phyloP scores from a whole-genome alignment of 257 asterid genomes.

The Nyctanthes arbortristis region DNA sequence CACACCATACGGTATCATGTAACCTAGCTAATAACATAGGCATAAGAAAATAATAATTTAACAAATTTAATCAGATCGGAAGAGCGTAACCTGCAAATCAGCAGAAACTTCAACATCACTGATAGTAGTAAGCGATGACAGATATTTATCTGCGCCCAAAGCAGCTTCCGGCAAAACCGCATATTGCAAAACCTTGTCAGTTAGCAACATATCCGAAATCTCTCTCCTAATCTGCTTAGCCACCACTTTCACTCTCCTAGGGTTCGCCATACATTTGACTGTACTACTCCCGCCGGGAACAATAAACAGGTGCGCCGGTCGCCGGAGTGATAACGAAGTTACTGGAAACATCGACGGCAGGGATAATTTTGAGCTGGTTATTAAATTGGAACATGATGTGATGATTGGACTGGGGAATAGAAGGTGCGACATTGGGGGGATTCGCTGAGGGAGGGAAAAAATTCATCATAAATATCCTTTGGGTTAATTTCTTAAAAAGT shows the following conservation, averaged over 20 bases:
- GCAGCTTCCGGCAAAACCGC: slow-evolving; percentile 98
- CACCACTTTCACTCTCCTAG: slow-evolving; percentile 96
- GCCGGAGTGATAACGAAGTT: slow-evolving; percentile 24
- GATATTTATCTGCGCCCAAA: slow-evolving; percentile 91
- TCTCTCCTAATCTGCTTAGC: slow-evolving; percentile 94
- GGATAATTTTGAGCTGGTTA: slow-evolving; percentile 27
- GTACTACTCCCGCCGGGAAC: slow-evolving; percentile 23
- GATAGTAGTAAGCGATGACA: slow-evolving; percentile 88
- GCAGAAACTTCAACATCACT: slow-evolving; percentile 92
- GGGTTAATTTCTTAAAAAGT: too few relatives aligned
- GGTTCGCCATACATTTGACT: slow-evolving; percentile 85
- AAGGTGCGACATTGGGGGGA: slow-evolving; percentile 59
- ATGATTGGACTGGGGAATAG: slow-evolving; percentile 34
- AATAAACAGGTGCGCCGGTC: slow-evolving; percentile 26
- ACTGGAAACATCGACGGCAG: slow-evolving; percentile 36
- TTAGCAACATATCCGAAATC: slow-evolving; percentile 84
- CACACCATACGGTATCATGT: too few relatives aligned
- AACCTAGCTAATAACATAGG: too few relatives aligned
- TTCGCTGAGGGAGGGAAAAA: neutral
- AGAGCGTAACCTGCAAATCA: slow-evolving; percentile 74
- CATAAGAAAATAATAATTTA: too few relatives aligned
- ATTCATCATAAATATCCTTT: too few relatives aligned
- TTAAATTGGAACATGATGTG: slow-evolving; percentile 20
- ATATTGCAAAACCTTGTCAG: slow-evolving; percentile 83
- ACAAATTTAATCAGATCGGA: neutral